These are phyloP conservation scores for Microcyclospora tardicrescens DNA, from an alignment of 2,329 filamentous ascomycete genomes.

Conservation along the genomic window DNA sequence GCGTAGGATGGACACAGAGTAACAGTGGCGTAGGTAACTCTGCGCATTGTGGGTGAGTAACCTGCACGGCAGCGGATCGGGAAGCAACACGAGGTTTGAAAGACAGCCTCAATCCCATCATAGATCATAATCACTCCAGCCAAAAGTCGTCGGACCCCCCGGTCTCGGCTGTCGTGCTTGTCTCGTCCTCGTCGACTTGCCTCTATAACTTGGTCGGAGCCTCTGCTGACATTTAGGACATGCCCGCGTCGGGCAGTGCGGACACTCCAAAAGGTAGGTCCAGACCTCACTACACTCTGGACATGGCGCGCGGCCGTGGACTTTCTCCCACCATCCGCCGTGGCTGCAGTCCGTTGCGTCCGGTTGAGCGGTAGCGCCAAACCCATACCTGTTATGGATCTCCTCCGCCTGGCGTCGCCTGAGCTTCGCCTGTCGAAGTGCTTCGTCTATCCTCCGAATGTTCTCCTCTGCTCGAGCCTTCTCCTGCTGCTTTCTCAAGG, in stretches of 20 bases:
- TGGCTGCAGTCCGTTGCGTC: slow-evolving; percentile 2
- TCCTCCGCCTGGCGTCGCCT: not conserved
- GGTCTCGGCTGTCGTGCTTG: too few relatives aligned
- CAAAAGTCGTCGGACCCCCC: too few relatives aligned
- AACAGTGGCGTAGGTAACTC: too few relatives aligned
- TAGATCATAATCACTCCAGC: too few relatives aligned
- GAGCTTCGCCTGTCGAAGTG: not conserved
- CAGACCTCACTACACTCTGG: slow-evolving; percentile 5
- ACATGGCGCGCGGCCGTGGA: slow-evolving; percentile 6
- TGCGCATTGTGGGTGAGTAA: too few relatives aligned
- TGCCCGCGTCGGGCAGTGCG: slow-evolving; percentile 5
- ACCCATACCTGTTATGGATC: not conserved
- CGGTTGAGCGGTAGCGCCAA: not conserved
- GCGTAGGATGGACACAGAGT: too few relatives aligned
- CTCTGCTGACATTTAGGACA: slow-evolving; percentile 8
- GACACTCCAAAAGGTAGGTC: slow-evolving; percentile 8
- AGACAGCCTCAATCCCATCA: too few relatives aligned
- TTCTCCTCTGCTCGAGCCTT: slow-evolving; percentile 6
- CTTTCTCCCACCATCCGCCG: slow-evolving; percentile 7
- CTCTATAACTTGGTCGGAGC: not conserved
- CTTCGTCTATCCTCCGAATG: not conserved
- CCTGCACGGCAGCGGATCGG: too few relatives aligned
- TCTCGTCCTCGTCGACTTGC: not conserved
- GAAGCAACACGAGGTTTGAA: too few relatives aligned
- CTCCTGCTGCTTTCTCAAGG: slow-evolving; percentile 6